These are phyloP conservation scores for Boletus insuetus DNA, from an alignment of 768 basidiomycete genomes.

Conservation along the genomic window DNA sequence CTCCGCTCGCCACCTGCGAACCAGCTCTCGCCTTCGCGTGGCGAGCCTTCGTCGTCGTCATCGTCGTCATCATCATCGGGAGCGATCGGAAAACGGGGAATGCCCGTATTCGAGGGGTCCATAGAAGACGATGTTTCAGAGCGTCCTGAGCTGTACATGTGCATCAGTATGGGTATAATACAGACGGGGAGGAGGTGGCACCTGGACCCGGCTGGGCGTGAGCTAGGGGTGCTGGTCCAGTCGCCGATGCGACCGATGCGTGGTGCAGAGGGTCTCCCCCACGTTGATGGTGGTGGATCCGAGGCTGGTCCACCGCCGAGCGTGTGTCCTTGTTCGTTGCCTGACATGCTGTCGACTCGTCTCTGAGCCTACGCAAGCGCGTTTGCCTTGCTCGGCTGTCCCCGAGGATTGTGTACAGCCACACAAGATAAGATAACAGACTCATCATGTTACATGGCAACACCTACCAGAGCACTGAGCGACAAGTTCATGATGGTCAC, in stretches of 20 bases:
- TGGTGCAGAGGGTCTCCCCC: constrained; percentile 41
- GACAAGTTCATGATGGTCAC: too few relatives aligned
- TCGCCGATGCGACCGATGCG: constrained; percentile 55
- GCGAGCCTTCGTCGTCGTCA: constrained; percentile 46
- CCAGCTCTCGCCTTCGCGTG: constrained; percentile 56
- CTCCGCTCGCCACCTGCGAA: constrained; percentile 96
- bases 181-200: not conserved
- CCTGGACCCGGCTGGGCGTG: constrained; percentile 19
- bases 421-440: not conserved
- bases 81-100: constrained; percentile 14
- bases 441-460: too few relatives aligned
- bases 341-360: constrained; percentile 34
- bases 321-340: constrained; percentile 41
- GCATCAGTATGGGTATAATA: not conserved
- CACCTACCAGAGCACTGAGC: too few relatives aligned
- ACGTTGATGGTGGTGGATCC: constrained; percentile 48
- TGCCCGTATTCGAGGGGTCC: constrained; percentile 13
- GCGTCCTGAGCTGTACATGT: constrained; percentile 22
- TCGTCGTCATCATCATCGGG: constrained; percentile 31
- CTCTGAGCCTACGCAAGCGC: not conserved
- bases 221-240: constrained; percentile 33
- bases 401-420: constrained; percentile 3
- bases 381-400: not conserved
- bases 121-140: constrained; percentile 39
- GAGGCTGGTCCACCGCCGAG: constrained; percentile 43